Base-by-base conservation (phyloP, 2,329 filamentous ascomycete species). In the Arachnomyces sp. region DNA sequence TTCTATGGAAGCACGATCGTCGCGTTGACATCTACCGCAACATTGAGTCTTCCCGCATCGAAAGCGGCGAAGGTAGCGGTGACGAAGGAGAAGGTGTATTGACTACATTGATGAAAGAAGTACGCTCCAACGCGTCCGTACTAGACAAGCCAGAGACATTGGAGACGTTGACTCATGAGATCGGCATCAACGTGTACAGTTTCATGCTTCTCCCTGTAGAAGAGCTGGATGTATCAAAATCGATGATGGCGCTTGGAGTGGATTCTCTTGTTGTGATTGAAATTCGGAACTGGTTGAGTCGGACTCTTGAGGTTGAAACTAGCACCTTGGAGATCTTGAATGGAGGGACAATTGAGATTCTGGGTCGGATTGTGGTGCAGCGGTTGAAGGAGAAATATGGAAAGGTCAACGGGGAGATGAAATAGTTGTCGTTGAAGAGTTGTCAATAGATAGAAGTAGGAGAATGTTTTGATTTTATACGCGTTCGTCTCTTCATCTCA, bases 211-310 rank as follows among this genome's bases (percentile, higher is more conserved):
- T 41, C 41, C 44, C 43, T 7, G 40, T 40, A 16, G 52, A 48
- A 13, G 51, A 53, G 3, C 45, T 55, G 8, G 47, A 50, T 21
- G 42, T 41, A 3, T 44, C 41, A 14, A 48, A 40, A 31, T 42
- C 50, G 1, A 31, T 59, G 14, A 38, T 43, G 37, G 51, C 45
- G 2, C 41, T 54, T 12, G 53, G 50, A 11, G 46, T 58, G 31
- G 57, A 61, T 35, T 59, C 56, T 1, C 45, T 61, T 9, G 48
- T 55, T 29, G 53, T 52, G 1, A 51, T 59, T 15, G 55, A 61
- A 38, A 37, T 61, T 8, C 46, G 51, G 12, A 51, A 49, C 17
- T 59, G 56, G 55, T 47, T 52, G 36, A 43, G 35, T 32, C 45
- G 44, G 43, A 46, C 44, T 25, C 44, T 52, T 17, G 44, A 45